A percentile compares a stretch with the other conserved stretches of the same genome.
Conservation (phyloP, 768 basidiomycete species). For the Termitomyces sp. region DNA sequence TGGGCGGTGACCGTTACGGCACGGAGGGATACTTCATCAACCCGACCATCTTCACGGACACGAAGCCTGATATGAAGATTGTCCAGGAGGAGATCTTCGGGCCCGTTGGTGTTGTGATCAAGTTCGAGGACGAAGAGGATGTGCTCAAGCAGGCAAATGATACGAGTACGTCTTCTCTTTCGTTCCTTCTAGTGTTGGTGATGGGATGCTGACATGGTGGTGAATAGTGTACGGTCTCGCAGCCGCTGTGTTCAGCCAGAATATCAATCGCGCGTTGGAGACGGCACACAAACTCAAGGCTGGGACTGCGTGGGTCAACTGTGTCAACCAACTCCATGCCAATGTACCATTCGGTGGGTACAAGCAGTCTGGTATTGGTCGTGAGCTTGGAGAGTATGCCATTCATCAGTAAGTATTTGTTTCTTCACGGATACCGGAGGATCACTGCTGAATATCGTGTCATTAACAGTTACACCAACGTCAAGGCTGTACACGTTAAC, state of each 20-base stretch:
- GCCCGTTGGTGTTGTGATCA: conserved; percentile 66
- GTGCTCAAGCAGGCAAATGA: conserved; percentile 79
- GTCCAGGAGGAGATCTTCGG: conserved; percentile 71
- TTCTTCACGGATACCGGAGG: neutral
- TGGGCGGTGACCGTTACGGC: conserved; percentile 53
- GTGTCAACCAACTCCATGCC: conserved; percentile 44
- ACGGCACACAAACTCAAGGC: conserved; percentile 75
- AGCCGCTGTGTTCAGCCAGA: conserved; percentile 78
- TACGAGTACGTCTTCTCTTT: conserved; percentile 30
- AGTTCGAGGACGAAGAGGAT: conserved; percentile 55
- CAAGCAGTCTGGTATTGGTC: conserved; percentile 80
- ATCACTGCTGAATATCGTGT: neutral
- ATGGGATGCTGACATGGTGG: neutral
- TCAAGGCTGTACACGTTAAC: conserved; percentile 71
- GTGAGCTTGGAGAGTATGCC: conserved; percentile 80
- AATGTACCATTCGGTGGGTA: conserved; percentile 81
- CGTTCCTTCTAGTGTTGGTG: neutral
- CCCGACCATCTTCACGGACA: conserved; percentile 67
- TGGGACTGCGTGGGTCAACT: conserved; percentile 75
- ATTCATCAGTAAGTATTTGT: conserved; percentile 43
- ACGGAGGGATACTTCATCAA: conserved; percentile 54
- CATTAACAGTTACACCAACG: conserved; percentile 50
- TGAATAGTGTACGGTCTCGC: conserved; percentile 70
- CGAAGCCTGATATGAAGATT: conserved; percentile 61
- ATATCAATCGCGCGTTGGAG: conserved; percentile 70